These are phyloP conservation scores for Angophora floribunda DNA, from an alignment of 345 rosid genomes.

Conservation along the genomic window DNA sequence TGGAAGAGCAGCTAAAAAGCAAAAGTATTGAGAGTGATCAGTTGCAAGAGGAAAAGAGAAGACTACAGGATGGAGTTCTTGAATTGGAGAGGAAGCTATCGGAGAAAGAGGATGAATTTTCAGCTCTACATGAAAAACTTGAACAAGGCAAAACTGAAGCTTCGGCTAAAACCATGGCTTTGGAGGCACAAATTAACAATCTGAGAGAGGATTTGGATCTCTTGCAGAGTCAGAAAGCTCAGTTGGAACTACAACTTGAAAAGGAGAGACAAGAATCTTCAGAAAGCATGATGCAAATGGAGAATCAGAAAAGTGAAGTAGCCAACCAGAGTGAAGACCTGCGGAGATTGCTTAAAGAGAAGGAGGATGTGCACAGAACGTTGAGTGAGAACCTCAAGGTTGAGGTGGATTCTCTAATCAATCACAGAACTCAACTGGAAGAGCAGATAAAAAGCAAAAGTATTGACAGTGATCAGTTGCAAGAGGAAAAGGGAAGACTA, in stretches of 20 bases:
- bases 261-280: slow-evolving; percentile 40
- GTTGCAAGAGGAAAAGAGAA: slow-evolving; percentile 16
- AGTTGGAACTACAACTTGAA: slow-evolving; percentile 36
- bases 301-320: slow-evolving; percentile 27
- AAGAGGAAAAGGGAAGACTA: slow-evolving; percentile 11
- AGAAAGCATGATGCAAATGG: slow-evolving; percentile 21
- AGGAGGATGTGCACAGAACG: slow-evolving; percentile 27
- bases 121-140: background rate
- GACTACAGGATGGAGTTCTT: slow-evolving; percentile 17
- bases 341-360: slow-evolving; percentile 29
- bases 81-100: slow-evolving; percentile 20
- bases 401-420: slow-evolving; percentile 27
- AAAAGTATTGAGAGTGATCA: slow-evolving; percentile 25
- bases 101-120: slow-evolving; percentile 34
- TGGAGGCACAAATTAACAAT: slow-evolving; percentile 23
- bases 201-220: slow-evolving; percentile 46
- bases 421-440: slow-evolving; percentile 37
- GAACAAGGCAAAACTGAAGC: slow-evolving; percentile 10
- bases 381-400: slow-evolving; percentile 25
- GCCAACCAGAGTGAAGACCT: slow-evolving; percentile 33
- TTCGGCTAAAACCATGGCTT: slow-evolving; percentile 25
- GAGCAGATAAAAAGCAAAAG: slow-evolving; percentile 24
- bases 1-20: slow-evolving; percentile 28
- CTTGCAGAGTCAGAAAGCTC: slow-evolving; percentile 23
- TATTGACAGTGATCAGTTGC: slow-evolving; percentile 35